Conservation (phyloP, 1,284 basidiomycete species). For the Psilocybe mexicana region DNA sequence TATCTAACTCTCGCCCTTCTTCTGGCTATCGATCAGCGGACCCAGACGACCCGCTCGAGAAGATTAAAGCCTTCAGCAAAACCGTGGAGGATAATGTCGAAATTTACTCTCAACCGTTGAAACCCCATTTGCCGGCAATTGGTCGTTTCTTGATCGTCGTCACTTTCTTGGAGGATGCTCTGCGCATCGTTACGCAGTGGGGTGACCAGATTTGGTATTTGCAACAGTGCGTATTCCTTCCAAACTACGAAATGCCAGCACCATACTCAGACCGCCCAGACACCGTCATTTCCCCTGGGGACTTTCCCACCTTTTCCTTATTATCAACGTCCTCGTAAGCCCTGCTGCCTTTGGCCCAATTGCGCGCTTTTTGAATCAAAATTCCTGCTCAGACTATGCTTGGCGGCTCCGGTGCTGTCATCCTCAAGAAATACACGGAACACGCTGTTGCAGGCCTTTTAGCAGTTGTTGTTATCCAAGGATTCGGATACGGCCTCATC, state of each 20-base stretch:
- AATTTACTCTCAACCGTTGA: constrained; percentile 90
- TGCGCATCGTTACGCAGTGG: constrained; percentile 95
- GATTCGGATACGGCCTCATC: constrained; percentile 92
- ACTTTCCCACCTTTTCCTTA: constrained; percentile 89
- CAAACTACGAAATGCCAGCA: constrained; percentile 11
- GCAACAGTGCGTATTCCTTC: constrained; percentile 64
- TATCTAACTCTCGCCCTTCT: constrained; percentile 65
- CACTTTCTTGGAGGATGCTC: constrained; percentile 96
- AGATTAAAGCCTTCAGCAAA: constrained; percentile 75
- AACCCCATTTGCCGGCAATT: constrained; percentile 92
- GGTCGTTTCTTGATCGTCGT: constrained; percentile 98
- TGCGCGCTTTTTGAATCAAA: constrained; percentile 5
- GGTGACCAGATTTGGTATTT: constrained; percentile 96
- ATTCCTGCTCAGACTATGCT: constrained; percentile 76
- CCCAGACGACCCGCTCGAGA: constrained; percentile 83
- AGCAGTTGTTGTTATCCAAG: constrained; percentile 92
- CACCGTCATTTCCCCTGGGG: constrained; percentile 96
- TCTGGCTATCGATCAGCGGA: constrained; percentile 74
- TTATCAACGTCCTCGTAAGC: constrained; percentile 89
- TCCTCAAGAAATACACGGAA: constrained; percentile 87
- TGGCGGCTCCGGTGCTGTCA: constrained; percentile 83
- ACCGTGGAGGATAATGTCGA: constrained; percentile 93
- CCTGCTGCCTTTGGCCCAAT: constrained; percentile 19
- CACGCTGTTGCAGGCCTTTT: constrained; percentile 89
- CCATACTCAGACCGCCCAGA: constrained; percentile 41